A percentile compares a stretch with the other conserved stretches of the same genome.
phyloP scores from a whole-genome alignment of 208 protist genomes.

The Tritrichomonas foetus region DNA sequence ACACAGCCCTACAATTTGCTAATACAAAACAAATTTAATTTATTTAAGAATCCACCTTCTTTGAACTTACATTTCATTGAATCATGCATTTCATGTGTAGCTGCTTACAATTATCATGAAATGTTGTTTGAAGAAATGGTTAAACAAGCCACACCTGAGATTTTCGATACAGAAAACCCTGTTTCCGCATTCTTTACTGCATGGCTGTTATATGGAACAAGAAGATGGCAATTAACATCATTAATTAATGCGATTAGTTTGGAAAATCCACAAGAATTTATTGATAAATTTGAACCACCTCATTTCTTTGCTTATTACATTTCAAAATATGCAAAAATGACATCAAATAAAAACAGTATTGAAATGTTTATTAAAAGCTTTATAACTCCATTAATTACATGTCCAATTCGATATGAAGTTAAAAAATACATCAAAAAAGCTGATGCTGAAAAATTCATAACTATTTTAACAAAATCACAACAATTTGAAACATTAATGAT shows the following conservation, averaged over 20 bases:
- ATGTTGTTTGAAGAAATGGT: not conserved
- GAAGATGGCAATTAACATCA: not conserved
- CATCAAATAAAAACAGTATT: not conserved
- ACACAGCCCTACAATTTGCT: not conserved
- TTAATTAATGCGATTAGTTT: not conserved
- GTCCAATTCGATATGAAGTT: not conserved
- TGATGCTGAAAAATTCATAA: not conserved
- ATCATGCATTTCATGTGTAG: not conserved
- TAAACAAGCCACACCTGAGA: not conserved
- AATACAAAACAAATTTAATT: not conserved
- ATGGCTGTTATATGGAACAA: not conserved
- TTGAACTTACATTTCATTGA: not conserved
- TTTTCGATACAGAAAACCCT: not conserved
- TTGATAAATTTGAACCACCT: not conserved
- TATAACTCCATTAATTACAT: not conserved
- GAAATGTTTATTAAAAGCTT: not conserved
- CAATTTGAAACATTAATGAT: not conserved
- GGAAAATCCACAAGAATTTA: not conserved
- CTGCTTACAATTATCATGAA: not conserved
- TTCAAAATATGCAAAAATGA: not conserved
- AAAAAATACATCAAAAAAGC: not conserved
- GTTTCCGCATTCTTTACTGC: not conserved
- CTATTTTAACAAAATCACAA: not conserved
- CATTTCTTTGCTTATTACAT: not conserved
- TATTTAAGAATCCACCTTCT: not conserved